Percentiles rank a stretch among this genome's conserved stretches.
These are phyloP conservation scores for Grosmannia serpens DNA, from an alignment of 2,329 filamentous ascomycete genomes.

Conservation along the genomic window DNA sequence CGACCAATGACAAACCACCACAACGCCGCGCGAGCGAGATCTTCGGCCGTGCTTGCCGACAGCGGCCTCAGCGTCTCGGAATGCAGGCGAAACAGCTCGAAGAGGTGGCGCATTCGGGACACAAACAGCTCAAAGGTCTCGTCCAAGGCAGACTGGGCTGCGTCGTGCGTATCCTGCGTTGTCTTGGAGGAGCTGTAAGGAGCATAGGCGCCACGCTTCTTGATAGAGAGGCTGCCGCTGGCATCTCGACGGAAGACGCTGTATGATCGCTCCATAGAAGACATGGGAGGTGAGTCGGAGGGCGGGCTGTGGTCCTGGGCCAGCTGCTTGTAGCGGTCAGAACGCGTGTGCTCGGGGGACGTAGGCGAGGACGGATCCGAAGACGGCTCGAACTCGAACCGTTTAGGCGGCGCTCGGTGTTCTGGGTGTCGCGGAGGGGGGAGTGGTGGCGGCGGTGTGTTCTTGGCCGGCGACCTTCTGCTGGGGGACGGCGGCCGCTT, in stretches of 20 bases:
- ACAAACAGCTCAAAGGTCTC: constrained; percentile 62
- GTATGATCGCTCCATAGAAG: constrained; percentile 17
- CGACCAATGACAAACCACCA: constrained; percentile 91
- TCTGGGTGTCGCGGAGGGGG: constrained; percentile 3
- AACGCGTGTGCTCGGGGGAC: neutral
- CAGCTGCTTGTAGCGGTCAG: neutral
- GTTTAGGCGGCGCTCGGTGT: neutral
- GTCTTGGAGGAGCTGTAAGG: constrained; percentile 18
- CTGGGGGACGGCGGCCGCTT: neutral
- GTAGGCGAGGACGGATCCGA: neutral
- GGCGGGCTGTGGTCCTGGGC: constrained; percentile 28
- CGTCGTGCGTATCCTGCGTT: constrained; percentile 26
- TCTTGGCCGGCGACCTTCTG: constrained; percentile 2
- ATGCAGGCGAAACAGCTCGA: constrained; percentile 64
- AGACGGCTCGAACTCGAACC: neutral
- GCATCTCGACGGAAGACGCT: constrained; percentile 15
- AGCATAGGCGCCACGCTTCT: neutral
- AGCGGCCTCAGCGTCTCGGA: constrained; percentile 62
- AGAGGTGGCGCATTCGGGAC: constrained; percentile 58
- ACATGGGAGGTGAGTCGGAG: constrained; percentile 15
- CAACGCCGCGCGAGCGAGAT: constrained; percentile 60
- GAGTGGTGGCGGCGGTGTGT: neutral
- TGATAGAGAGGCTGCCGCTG: constrained; percentile 12
- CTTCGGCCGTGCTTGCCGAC: constrained; percentile 47
- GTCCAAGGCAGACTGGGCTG: constrained; percentile 37